Percentiles rank a stretch among this genome's conserved stretches.
These are phyloP conservation scores for Monosporascus ibericus DNA, from an alignment of 2,329 filamentous ascomycete genomes.

Conservation along the genomic window DNA sequence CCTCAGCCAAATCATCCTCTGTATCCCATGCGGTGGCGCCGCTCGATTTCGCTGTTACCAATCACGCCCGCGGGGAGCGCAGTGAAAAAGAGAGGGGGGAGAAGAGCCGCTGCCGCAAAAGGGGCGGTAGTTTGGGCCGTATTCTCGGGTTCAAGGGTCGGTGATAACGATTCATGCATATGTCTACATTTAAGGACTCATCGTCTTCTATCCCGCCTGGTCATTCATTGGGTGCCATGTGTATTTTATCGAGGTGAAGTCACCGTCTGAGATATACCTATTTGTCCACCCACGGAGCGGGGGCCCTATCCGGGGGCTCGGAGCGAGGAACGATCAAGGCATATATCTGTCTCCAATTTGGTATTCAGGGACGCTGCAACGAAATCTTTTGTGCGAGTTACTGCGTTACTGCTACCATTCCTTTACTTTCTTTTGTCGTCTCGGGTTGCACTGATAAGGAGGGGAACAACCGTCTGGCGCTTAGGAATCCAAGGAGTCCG, in stretches of 20 bases:
- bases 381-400: background rate
- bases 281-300: no score
- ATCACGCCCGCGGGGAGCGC: background rate
- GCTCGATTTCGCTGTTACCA: background rate
- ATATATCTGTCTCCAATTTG: background rate
- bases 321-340: background rate
- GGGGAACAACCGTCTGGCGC: background rate
- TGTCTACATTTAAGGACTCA: no score
- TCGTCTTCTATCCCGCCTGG: background rate
- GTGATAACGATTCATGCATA: background rate
- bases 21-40: no score
- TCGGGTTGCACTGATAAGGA: background rate
- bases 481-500: no score
- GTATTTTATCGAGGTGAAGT: no score
- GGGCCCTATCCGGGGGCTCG: no score
- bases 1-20: background rate
- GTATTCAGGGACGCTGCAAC: background rate
- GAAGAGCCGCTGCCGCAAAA: constrained; percentile 11
- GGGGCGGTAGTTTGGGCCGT: constrained; percentile 22
- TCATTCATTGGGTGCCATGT: no score
- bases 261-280: no score
- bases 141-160: constrained; percentile 21
- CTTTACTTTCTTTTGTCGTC: background rate
- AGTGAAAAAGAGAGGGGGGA: constrained; percentile 1
- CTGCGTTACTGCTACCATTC: background rate